phyloP scores from a whole-genome alignment of 2,329 filamentous ascomycete species.

The Cercospora sojina region DNA sequence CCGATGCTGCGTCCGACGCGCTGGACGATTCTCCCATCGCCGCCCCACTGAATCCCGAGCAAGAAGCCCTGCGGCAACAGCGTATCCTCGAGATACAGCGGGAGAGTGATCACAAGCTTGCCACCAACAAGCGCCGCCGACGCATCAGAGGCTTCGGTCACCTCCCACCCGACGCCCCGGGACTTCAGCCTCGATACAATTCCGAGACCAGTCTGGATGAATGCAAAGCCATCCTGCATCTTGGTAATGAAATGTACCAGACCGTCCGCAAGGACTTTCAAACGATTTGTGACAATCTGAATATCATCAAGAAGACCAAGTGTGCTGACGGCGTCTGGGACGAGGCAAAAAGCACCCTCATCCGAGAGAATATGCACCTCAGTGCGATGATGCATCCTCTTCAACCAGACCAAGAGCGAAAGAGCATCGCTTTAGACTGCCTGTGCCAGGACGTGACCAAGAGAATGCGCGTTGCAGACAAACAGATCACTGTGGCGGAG shows the following conservation, averaged over 20 bases:
- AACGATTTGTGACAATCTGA: conserved; percentile 65
- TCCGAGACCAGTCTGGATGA: conserved; percentile 82
- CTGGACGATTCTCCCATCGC: conserved; percentile 1
- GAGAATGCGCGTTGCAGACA: conserved; percentile 65
- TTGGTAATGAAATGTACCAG: conserved; percentile 64
- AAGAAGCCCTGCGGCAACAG: conserved; percentile 27
- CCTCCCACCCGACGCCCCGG: conserved; percentile 64
- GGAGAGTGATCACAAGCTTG: conserved; percentile 60
- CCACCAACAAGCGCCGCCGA: conserved; percentile 64
- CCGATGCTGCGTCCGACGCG: not conserved
- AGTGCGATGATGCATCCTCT: conserved; percentile 58
- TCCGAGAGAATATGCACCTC: conserved; percentile 64
- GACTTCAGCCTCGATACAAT: conserved; percentile 68
- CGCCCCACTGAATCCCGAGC: conserved; percentile 22
- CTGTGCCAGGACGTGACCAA: conserved; percentile 82
- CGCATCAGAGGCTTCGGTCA: conserved; percentile 68
- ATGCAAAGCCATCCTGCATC: conserved; percentile 65
- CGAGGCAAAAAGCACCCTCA: conserved; percentile 64
- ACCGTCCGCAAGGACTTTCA: conserved; percentile 66
- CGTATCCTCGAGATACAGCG: conserved; percentile 38
- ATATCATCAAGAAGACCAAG: conserved; percentile 72
- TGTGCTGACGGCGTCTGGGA: conserved; percentile 74
- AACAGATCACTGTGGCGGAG: conserved; percentile 69
- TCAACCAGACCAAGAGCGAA: conserved; percentile 59
- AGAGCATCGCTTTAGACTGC: conserved; percentile 70